phyloP scores from a whole-genome alignment of 208 protist genomes.

The Leishmania mexicana region DNA sequence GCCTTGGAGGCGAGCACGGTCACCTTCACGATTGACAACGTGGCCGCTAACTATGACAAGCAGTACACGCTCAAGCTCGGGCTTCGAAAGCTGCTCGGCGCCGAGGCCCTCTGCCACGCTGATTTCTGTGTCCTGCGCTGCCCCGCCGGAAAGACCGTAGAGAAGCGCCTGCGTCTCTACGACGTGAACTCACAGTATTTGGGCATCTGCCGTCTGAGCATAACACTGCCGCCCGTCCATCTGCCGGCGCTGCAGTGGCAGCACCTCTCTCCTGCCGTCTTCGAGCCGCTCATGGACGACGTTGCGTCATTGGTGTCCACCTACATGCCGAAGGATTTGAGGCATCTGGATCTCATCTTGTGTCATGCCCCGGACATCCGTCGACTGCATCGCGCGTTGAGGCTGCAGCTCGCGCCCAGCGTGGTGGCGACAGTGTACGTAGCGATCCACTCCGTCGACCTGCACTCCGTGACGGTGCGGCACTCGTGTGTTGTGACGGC shows the following conservation, averaged over 20 bases:
- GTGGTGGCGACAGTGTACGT: constrained; percentile 75
- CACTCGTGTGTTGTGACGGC: constrained; percentile 34
- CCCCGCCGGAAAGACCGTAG: constrained; percentile 26
- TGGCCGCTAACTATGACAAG: constrained; percentile 22
- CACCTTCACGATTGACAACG: constrained; percentile 32
- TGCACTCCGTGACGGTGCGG: constrained; percentile 26
- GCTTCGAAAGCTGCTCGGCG: constrained; percentile 26
- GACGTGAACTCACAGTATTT: constrained; percentile 52
- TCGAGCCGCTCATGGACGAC: constrained; percentile 73
- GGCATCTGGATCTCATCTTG: constrained; percentile 52
- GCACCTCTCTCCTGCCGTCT: constrained; percentile 23
- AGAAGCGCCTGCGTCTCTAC: constrained; percentile 66
- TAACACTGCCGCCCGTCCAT: constrained; percentile 40
- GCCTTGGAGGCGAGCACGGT: constrained; percentile 20
- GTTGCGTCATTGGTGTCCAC: constrained; percentile 59
- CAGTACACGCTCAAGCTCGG: constrained; percentile 67
- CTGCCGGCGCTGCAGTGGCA: constrained; percentile 15
- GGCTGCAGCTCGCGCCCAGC: constrained; percentile 64
- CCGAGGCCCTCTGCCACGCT: constrained; percentile 50
- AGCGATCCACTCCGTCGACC: constrained; percentile 44
- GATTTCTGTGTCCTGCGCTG: constrained; percentile 67
- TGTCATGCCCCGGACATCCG: constrained; percentile 43
- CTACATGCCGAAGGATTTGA: constrained; percentile 73
- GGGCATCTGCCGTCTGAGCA: constrained; percentile 51
- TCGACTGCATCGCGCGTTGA: constrained; percentile 47